phyloP scores from a whole-genome alignment of 768 basidiomycete genomes.

The Ephemerocybe angulata region DNA sequence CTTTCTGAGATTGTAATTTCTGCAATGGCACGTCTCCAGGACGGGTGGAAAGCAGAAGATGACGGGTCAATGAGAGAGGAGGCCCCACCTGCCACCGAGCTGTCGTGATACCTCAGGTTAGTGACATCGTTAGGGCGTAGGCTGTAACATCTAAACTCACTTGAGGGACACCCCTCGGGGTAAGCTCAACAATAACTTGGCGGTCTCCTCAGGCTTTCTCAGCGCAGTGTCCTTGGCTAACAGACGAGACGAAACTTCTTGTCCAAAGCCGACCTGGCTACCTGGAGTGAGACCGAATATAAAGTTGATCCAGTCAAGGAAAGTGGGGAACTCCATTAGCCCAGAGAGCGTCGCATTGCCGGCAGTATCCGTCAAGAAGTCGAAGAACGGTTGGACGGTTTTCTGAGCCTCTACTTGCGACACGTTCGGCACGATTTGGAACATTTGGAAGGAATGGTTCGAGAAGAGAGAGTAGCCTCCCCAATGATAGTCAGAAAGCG shows the following conservation, averaged over 20 bases:
- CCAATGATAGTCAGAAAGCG: constrained; percentile 42
- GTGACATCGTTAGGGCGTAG: neutral
- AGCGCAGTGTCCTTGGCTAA: constrained; percentile 25
- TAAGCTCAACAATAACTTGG: constrained; percentile 18
- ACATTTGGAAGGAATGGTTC: constrained; percentile 9
- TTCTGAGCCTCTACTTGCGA: constrained; percentile 30
- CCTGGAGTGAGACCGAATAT: constrained; percentile 1
- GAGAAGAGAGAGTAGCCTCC: constrained; percentile 33
- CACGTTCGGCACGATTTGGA: constrained; percentile 31
- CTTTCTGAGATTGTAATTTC: constrained; percentile 19
- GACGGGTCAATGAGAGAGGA: constrained; percentile 33
- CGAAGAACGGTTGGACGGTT: constrained; percentile 30
- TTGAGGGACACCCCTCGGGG: constrained; percentile 13
- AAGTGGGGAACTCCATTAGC: constrained; percentile 20
- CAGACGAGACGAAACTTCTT: constrained; percentile 30
- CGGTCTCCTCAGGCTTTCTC: constrained; percentile 20
- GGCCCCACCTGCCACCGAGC: constrained; percentile 40
- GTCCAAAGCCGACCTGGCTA: constrained; percentile 16
- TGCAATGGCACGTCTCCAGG: constrained; percentile 40
- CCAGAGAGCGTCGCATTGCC: constrained; percentile 10
- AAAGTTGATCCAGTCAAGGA: constrained; percentile 20
- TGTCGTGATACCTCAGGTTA: constrained; percentile 14
- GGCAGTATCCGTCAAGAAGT: constrained; percentile 20
- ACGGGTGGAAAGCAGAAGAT: constrained; percentile 41
- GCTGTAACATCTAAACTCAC: constrained; percentile 15